Percentiles rank a stretch among this genome's conserved stretches.
Evolutionary conservation across 176 grass and related monocot genomes (phyloP).

Genomic region (Lolium perenne): DNA sequence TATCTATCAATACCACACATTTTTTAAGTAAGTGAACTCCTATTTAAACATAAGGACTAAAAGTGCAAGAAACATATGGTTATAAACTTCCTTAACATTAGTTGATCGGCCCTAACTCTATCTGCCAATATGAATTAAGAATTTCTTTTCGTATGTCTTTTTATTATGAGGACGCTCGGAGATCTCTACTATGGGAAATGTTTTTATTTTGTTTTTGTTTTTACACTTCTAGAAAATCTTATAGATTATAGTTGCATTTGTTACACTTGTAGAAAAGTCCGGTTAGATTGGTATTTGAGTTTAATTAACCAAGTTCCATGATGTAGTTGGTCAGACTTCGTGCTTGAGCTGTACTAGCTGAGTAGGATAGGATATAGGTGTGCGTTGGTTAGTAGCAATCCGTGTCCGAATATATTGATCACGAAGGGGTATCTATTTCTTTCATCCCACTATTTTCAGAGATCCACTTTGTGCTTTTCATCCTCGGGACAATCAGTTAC

Average conservation of each 20-base stretch:
- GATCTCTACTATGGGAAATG: neutral
- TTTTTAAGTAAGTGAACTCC: neutral
- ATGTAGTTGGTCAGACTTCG: neutral
- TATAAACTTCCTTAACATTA: conserved; percentile 13
- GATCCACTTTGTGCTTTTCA: neutral
- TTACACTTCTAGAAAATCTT: neutral
- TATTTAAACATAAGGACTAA: neutral
- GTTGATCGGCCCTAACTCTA: neutral
- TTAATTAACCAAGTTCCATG: neutral
- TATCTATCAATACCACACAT: neutral
- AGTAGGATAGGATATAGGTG: neutral
- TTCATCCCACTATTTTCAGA: neutral
- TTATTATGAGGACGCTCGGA: neutral
- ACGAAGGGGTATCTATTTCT: neutral
- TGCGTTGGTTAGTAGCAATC: neutral
- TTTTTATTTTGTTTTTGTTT: neutral
- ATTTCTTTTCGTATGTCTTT: neutral
- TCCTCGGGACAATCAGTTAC: neutral
- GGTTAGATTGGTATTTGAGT: neutral
- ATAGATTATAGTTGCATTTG: neutral
- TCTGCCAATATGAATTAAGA: neutral
- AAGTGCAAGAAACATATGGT: neutral
- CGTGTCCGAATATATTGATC: neutral
- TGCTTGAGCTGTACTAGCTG: neutral
- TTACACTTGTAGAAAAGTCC: neutral